Percentiles rank a stretch among this genome's conserved stretches.
Conservation (phyloP, 2,329 filamentous ascomycete species). For the Colletotrichum ledebouriae region DNA sequence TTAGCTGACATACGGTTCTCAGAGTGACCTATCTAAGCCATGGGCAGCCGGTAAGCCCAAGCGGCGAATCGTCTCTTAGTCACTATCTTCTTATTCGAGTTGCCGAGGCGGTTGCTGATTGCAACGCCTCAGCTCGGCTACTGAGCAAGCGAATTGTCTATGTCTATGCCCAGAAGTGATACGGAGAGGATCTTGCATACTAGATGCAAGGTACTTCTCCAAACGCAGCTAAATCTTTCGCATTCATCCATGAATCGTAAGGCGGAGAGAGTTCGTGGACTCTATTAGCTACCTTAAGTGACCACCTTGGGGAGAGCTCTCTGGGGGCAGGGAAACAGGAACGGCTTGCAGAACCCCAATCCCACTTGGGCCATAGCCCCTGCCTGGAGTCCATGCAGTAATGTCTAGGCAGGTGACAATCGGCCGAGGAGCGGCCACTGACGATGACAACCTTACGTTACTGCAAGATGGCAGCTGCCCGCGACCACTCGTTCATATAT, state of each 20-base stretch:
- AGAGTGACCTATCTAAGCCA: background rate
- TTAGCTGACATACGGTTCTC: too few species aligned
- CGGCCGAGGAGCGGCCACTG: conserved; percentile 12
- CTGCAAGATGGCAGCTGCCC: conserved; percentile 27
- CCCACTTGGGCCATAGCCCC: conserved; percentile 7
- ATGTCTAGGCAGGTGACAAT: conserved; percentile 19
- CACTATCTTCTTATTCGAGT: conserved; percentile 1
- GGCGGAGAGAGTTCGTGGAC: conserved; percentile 6
- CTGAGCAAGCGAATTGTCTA: conserved; percentile 31
- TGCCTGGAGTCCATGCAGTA: conserved; percentile 5
- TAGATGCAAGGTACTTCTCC: conserved; percentile 36
- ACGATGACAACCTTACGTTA: conserved; percentile 15
- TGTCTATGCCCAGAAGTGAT: conserved; percentile 18
- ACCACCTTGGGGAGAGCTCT: conserved; percentile 15
- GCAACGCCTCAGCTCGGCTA: conserved; percentile 36
- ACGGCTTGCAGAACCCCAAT: conserved; percentile 27
- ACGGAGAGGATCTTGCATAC: conserved; percentile 22
- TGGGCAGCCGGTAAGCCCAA: background rate
- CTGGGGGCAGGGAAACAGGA: conserved; percentile 22
- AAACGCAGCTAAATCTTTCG: conserved; percentile 30
- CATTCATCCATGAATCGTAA: conserved; percentile 6
- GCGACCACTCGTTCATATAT: conserved; percentile 1
- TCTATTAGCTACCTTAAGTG: background rate
- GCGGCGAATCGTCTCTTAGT: conserved; percentile 3
- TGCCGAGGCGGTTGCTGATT: conserved; percentile 35